Base-by-base conservation (phyloP, 805 yeast genomes). In the Citeromyces nyonsensis region DNA sequence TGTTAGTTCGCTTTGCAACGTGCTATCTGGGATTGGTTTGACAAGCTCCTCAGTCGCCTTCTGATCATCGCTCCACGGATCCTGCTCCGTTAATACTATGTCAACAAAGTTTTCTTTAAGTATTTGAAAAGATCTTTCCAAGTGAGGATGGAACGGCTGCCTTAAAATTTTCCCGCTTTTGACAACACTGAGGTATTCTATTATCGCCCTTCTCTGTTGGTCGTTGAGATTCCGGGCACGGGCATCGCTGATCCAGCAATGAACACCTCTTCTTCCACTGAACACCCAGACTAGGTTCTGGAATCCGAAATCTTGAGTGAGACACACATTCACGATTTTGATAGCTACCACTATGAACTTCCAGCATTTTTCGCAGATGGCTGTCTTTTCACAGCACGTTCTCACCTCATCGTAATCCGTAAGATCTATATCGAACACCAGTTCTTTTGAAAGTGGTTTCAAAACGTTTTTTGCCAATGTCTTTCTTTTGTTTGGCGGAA, bases 251-350 rank as follows among this genome's bases (percentile, higher is more conserved):
- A 91, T 66, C 98, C 98, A 91, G 47, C 97, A 93, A 63, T 91
- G 98, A 10, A 93, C 94, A 53, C 98, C 98, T 68, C 98, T 81
- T 63, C 98, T 79, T 30, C 98, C 98, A 1, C 95, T 84, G 48
- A 83, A 91, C 4, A 88, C 95, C 97, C 97, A 91, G 32, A 91
- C 61, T 48, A 84, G 61, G 52, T 83, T 76, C 37, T 73, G 58
- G 51, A 82, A 86, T 1, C 95, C 97, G 54, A 91, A 91, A 52
- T 88, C 97, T 32, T 83, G 84, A 33, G 70, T 58, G 33, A 91
- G 61, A 0, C 94, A 78, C 2, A 52, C 47, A 38, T 80, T 82
- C 37, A 91, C 57, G 30, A 86, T 70, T 44, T 73, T 68, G 36
- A 85, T 70, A 2, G 96, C 95, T 15, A 86, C 70, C 13, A 78